phyloP scores from a whole-genome alignment of 495 filamentous ascomycete species.

The Neurospora intermedia region DNA sequence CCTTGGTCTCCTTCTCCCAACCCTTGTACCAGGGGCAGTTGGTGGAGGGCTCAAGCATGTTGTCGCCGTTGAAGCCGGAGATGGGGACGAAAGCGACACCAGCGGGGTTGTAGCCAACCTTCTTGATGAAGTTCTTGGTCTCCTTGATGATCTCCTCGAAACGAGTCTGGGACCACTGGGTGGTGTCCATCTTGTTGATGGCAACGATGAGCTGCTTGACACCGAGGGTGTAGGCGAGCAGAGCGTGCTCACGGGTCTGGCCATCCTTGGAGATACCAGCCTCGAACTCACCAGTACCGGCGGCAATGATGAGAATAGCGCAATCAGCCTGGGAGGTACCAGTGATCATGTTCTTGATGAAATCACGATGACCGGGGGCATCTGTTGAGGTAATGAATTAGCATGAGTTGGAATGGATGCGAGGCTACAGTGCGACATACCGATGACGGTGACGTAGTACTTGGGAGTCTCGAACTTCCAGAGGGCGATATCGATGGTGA shows the following conservation, averaged over 20 bases:
- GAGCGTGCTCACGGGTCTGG: slow-evolving; percentile 99
- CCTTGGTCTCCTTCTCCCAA: slow-evolving; percentile 99
- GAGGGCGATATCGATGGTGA: slow-evolving; percentile 99
- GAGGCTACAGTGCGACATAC: slow-evolving; percentile 38
- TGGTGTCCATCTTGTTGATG: slow-evolving; percentile 99
- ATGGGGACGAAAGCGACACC: slow-evolving; percentile 95
- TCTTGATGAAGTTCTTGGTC: slow-evolving; percentile 99
- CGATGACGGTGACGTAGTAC: slow-evolving; percentile 99
- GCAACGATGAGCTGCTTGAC: slow-evolving; percentile 99
- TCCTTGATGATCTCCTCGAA: slow-evolving; percentile 99
- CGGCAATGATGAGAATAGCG: slow-evolving; percentile 99
- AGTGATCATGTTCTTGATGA: slow-evolving; percentile 99
- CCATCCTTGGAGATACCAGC: slow-evolving; percentile 99
- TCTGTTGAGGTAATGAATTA: slow-evolving; percentile 39
- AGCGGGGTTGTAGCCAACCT: slow-evolving; percentile 99
- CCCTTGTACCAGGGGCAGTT: slow-evolving; percentile 99
- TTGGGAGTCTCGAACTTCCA: slow-evolving; percentile 99
- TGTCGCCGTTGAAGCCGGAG: slow-evolving; percentile 99
- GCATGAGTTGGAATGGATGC: background rate
- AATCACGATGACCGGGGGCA: slow-evolving; percentile 99
- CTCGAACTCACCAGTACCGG: slow-evolving; percentile 99
- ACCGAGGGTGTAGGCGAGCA: slow-evolving; percentile 99
- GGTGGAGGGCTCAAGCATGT: slow-evolving; percentile 88
- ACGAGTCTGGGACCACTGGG: slow-evolving; percentile 93
- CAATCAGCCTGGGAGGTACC: slow-evolving; percentile 99